Conservation (phyloP, 345 rosid genomes). For the Eucalyptus sp. region DNA sequence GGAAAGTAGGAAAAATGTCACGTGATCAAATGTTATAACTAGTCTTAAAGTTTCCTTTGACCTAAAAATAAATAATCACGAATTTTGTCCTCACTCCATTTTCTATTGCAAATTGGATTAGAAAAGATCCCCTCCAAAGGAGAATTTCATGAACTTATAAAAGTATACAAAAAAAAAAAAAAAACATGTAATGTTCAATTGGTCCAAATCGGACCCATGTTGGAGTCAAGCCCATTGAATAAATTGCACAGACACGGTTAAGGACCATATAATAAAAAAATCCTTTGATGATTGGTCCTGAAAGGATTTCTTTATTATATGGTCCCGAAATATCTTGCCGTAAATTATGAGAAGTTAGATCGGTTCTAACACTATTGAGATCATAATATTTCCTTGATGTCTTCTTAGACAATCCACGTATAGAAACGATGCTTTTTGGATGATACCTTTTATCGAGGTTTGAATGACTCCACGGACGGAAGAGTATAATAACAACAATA, state of each 20-base stretch:
- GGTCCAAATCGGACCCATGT: background rate
- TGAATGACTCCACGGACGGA: background rate
- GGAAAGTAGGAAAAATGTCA: background rate
- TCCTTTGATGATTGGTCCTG: too few relatives aligned
- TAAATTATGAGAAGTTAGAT: rapidly evolving
- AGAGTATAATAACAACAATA: background rate
- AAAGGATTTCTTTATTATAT: too few relatives aligned
- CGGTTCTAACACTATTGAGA: background rate
- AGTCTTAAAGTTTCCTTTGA: background rate
- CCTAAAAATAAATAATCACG: background rate
- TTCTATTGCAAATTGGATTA: background rate
- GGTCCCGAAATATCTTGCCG: rapidly evolving
- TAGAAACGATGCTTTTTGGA: background rate
- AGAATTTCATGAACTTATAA: background rate
- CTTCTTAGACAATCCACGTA: background rate
- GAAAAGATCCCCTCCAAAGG: background rate
- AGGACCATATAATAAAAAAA: background rate
- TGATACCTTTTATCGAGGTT: background rate
- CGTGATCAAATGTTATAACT: background rate
- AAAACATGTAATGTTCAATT: background rate
- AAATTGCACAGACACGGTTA: rapidly evolving
- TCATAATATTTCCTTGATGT: background rate
- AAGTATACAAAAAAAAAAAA: background rate
- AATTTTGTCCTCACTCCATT: background rate
- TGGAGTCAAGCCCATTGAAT: background rate